Conservation (phyloP, 495 filamentous ascomycete species). For the Lophiotrema nucula region DNA sequence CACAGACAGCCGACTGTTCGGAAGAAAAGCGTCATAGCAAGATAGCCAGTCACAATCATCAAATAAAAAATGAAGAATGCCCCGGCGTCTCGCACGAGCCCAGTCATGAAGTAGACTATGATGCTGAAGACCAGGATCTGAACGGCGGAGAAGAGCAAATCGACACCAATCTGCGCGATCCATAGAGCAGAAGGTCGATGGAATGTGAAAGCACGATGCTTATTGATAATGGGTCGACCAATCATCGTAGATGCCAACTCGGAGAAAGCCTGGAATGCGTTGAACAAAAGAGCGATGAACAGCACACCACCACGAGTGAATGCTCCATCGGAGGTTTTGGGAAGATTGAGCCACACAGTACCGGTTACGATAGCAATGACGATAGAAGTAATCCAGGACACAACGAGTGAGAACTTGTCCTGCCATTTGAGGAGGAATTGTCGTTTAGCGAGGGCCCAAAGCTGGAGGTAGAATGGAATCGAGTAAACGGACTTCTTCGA, state of each 20-base stretch:
- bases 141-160: constrained; percentile 65
- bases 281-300: constrained; percentile 75
- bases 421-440: constrained; percentile 85
- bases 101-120: constrained; percentile 80
- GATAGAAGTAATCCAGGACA: constrained; percentile 74
- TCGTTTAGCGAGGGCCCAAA: constrained; percentile 78
- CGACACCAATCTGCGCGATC: constrained; percentile 77
- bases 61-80: constrained; percentile 79
- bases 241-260: constrained; percentile 71
- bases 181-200: constrained; percentile 76
- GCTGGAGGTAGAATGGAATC: constrained; percentile 73
- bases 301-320: constrained; percentile 76
- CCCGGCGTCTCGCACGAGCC: constrained; percentile 62
- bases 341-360: constrained; percentile 72
- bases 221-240: constrained; percentile 72
- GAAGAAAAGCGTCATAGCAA: constrained; percentile 79
- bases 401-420: constrained; percentile 71
- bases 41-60: constrained; percentile 66
- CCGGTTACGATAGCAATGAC: constrained; percentile 75
- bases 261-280: constrained; percentile 74
- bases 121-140: constrained; percentile 70
- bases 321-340: constrained; percentile 63
- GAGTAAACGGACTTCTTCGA: constrained; percentile 74
- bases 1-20: constrained; percentile 73
- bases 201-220: constrained; percentile 76